Percentiles rank a stretch among this genome's conserved stretches.
These are phyloP conservation scores for Malassezia restricta DNA, from an alignment of 1,284 basidiomycete species.

Conservation along the genomic window DNA sequence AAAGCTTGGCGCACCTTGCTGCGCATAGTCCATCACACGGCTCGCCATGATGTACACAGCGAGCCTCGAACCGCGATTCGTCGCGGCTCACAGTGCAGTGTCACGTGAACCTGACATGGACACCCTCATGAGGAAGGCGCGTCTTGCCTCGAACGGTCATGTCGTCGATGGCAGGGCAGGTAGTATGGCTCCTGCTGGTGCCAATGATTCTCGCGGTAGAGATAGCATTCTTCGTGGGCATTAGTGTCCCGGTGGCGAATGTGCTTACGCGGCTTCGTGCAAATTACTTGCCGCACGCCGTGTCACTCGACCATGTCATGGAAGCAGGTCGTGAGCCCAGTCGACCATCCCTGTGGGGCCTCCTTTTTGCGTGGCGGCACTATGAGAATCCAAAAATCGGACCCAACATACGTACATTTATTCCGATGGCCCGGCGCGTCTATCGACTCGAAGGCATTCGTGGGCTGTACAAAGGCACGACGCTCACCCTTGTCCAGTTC, in stretches of 20 bases:
- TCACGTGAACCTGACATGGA: too few species aligned
- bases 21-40: conserved; percentile 14
- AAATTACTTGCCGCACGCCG: conserved; percentile 43
- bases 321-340: conserved; percentile 27
- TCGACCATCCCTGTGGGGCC: conserved; percentile 14
- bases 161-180: background rate
- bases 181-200: background rate
- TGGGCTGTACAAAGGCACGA: conserved; percentile 37
- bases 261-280: conserved; percentile 38
- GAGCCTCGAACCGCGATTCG: too few species aligned
- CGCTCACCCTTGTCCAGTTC: conserved; percentile 12
- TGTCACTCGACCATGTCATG: conserved; percentile 39
- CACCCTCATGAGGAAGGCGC: too few species aligned
- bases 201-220: background rate
- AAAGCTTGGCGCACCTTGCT: conserved; percentile 3
- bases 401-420: conserved; percentile 36
- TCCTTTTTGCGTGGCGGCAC: conserved; percentile 16
- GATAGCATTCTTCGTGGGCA: conserved; percentile 1
- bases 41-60: conserved; percentile 11
- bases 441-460: conserved; percentile 37
- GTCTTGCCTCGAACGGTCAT: too few species aligned
- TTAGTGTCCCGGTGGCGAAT: conserved; percentile 27
- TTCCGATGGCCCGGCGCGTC: conserved; percentile 32
- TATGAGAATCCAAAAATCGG: conserved; percentile 29
- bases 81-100: too few species aligned